phyloP scores from a whole-genome alignment of 2,329 filamentous ascomycete genomes.

The Aureobasidium vineae region DNA sequence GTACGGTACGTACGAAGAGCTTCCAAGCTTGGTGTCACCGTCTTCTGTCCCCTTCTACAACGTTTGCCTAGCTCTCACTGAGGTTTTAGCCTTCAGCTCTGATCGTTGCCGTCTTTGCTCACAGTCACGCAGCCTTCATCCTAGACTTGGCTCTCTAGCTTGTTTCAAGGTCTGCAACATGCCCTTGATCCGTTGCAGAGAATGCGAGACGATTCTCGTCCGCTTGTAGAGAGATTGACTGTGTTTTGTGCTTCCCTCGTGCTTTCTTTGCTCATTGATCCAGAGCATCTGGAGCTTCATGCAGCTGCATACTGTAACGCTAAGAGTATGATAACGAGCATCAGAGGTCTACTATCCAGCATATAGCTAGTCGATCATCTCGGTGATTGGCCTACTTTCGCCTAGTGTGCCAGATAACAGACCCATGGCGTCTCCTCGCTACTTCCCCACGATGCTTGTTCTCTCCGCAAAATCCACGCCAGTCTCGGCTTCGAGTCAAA shows the following conservation, averaged over 20 bases:
- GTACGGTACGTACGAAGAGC: slow-evolving; percentile 12
- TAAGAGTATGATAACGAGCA: neutral
- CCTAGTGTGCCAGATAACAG: neutral
- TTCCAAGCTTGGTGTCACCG: slow-evolving; percentile 9
- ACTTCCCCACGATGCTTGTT: slow-evolving; percentile 15
- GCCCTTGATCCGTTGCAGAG: neutral
- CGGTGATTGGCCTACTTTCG: neutral
- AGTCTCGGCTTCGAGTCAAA: neutral
- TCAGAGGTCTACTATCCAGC: neutral
- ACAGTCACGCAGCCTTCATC: slow-evolving; percentile 4
- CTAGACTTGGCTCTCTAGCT: neutral
- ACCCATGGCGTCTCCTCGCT: neutral
- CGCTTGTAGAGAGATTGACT: neutral
- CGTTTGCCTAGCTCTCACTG: slow-evolving; percentile 3
- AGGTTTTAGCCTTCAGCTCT: slow-evolving; percentile 12
- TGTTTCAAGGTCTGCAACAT: neutral
- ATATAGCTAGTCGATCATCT: neutral
- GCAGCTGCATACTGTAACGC: neutral
- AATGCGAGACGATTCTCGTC: neutral
- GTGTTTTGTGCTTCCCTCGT: neutral
- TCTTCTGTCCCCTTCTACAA: slow-evolving; percentile 13
- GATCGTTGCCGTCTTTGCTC: slow-evolving; percentile 3
- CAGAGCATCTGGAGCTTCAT: neutral
- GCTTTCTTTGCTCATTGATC: neutral
- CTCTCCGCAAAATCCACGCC: slow-evolving; percentile 5